A percentile compares a stretch with the other conserved stretches of the same genome.
phyloP scores from a whole-genome alignment of 2,329 filamentous ascomycete genomes.

The Myriosclerotinia duriaeana region DNA sequence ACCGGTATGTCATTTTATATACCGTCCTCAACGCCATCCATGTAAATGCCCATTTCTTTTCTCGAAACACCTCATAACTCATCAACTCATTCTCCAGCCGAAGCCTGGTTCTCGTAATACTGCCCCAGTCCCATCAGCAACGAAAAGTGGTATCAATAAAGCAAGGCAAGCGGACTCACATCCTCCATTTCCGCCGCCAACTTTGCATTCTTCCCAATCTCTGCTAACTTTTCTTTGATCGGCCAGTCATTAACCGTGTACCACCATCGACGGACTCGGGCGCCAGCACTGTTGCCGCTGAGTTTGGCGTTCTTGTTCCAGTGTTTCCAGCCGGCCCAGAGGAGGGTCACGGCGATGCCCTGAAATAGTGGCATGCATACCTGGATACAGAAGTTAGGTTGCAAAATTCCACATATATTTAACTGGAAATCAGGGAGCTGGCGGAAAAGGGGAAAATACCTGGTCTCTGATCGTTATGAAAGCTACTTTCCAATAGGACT shows the following conservation, averaged over 20 bases:
- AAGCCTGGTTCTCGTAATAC: constrained; percentile 37
- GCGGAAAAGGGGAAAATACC: constrained; percentile 49
- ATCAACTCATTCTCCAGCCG: constrained; percentile 29
- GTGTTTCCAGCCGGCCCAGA: constrained; percentile 81
- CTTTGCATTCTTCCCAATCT: constrained; percentile 35
- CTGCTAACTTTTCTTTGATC: constrained; percentile 49
- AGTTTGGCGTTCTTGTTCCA: constrained; percentile 82
- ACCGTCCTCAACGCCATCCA: constrained; percentile 21
- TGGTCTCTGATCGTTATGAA: constrained; percentile 89
- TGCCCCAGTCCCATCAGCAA: constrained; percentile 35
- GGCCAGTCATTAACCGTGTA: constrained; percentile 91
- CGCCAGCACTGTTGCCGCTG: constrained; percentile 73
- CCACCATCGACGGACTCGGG: constrained; percentile 86
- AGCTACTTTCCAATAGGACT: constrained; percentile 74
- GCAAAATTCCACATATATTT: constrained; percentile 12
- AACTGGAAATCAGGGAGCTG: not conserved
- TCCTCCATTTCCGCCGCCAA: constrained; percentile 46
- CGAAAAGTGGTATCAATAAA: constrained; percentile 28
- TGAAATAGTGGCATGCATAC: constrained; percentile 84
- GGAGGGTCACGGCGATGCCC: constrained; percentile 84
- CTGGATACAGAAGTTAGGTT: constrained; percentile 45
- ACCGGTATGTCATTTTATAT: constrained; percentile 9
- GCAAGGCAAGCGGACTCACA: constrained; percentile 38
- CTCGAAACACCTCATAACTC: constrained; percentile 20
- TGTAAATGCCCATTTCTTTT: not conserved